A percentile compares a stretch with the other conserved stretches of the same genome.
Conservation (phyloP, 1,284 basidiomycete species). For the Porphyrellus sp. region DNA sequence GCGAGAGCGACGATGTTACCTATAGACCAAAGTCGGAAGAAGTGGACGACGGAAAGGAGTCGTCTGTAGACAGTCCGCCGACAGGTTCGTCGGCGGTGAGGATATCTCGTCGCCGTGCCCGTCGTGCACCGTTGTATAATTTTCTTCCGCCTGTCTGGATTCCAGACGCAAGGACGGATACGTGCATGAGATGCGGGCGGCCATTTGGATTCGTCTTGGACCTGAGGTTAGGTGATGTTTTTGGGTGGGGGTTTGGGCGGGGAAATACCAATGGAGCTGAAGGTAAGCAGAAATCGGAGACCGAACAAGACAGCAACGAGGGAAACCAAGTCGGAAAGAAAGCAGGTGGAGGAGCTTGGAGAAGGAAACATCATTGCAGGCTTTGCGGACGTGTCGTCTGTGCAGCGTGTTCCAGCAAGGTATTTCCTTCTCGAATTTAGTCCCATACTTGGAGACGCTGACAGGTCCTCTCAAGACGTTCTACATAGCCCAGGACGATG, state of each 20-base stretch:
- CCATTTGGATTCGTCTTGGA: slow-evolving; percentile 66
- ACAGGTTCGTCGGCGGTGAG: slow-evolving; percentile 21
- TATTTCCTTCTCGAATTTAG: slow-evolving; percentile 34
- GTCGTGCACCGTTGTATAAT: slow-evolving; percentile 57
- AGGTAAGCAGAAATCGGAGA: slow-evolving; percentile 14
- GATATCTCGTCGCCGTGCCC: slow-evolving; percentile 6
- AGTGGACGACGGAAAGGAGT: slow-evolving; percentile 19
- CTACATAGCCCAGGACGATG: slow-evolving; percentile 60
- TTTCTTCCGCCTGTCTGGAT: slow-evolving; percentile 93
- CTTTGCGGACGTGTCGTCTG: slow-evolving; percentile 89
- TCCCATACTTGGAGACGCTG: background rate
- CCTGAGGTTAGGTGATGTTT: slow-evolving; percentile 28
- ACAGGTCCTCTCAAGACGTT: slow-evolving; percentile 58
- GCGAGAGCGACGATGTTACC: slow-evolving; percentile 20
- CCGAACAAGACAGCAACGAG: slow-evolving; percentile 10
- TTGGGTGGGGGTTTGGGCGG: slow-evolving; percentile 29
- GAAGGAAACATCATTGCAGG: slow-evolving; percentile 86
- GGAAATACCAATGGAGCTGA: slow-evolving; percentile 10
- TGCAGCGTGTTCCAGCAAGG: slow-evolving; percentile 75
- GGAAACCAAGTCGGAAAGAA: slow-evolving; percentile 11
- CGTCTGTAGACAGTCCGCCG: slow-evolving; percentile 9
- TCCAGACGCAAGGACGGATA: slow-evolving; percentile 76
- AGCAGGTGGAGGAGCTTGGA: slow-evolving; percentile 38
- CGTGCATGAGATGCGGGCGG: slow-evolving; percentile 80
- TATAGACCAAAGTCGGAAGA: slow-evolving; percentile 14